A percentile compares a stretch with the other conserved stretches of the same genome.
phyloP scores from a whole-genome alignment of 306 rosid species.

The Malus orientalis region DNA sequence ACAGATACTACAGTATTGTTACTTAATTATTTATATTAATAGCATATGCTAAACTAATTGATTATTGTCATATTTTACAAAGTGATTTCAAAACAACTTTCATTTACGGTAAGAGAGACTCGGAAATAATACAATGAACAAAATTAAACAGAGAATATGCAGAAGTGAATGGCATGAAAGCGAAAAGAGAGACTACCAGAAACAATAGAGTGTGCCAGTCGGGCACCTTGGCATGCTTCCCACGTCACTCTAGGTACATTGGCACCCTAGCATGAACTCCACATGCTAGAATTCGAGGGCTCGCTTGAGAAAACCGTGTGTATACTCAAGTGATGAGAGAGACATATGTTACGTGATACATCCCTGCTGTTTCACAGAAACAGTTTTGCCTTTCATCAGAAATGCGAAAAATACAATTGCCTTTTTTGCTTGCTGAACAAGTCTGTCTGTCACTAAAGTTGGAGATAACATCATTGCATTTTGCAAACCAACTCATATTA shows the following conservation, averaged over 20 bases:
- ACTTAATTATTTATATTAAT: background rate
- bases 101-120: no score
- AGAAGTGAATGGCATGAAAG: background rate
- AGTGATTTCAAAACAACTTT: no score
- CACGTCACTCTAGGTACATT: background rate
- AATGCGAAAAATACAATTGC: background rate
- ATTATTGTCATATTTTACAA: no score
- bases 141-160: background rate
- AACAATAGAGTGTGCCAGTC: background rate
- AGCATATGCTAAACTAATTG: background rate
- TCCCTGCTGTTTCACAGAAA: no score
- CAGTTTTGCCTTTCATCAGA: no score
- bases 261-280: background rate
- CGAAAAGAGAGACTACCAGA: background rate
- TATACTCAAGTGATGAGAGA: no score
- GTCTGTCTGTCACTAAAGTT: background rate
- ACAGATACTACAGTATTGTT: background rate
- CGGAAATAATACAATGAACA: no score
- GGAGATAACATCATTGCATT: background rate
- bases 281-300: no score
- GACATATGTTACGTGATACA: no score
- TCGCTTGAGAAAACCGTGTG: no score
- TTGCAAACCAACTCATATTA: background rate
- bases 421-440: background rate
- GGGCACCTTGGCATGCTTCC: background rate